Base-by-base conservation (phyloP, 2,329 filamentous ascomycete genomes). In the Ophiostoma ulmi region DNA sequence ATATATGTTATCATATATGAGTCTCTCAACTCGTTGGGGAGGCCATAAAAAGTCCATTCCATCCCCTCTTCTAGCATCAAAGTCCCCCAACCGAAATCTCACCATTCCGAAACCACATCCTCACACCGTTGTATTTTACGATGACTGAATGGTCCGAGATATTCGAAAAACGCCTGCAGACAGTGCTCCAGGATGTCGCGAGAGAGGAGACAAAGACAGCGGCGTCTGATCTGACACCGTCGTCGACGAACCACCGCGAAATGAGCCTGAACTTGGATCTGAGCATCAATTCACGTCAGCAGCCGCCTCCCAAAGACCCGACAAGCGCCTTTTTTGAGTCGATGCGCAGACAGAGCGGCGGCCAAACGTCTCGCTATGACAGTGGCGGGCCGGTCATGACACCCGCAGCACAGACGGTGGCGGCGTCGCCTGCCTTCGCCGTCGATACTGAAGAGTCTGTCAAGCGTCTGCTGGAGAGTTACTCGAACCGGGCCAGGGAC, bases 121-220 rank as follows among this genome's bases (percentile, higher is more conserved):
- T 26, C 22, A 31, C 17, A 14, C 22, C 1, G 1, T 31, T 31
- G 31, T 1, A 38, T 22, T 7, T 20, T 35, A 72, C 1, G 0
- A 72, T 73, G 72, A 20, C 65, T 8, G 73, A 73, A 68, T 74
- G 73, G 73, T 72, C 73, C 0, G 70, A 70, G 3, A 64, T 71
- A 1, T 74, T 74, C 35, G 72, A 73, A 44, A 69, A 71, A 61
- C 73, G 73, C n/a, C 71, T 74, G 3, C 65, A 68, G 55, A 69
- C 71, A 3, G 72, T 72, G 22, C 66, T 73, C 2, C 64, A 67
- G 1, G 36, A 67, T 48, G 69, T 70, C 38, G 58, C 22, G 22
- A 52, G 58, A 0, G 31, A 2, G 17, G 22, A 69, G 39, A 22
- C 52, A 52, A 64, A 13, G 11, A 52, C 36, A 11, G 64, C 11